phyloP scores from a whole-genome alignment of 768 basidiomycete genomes.

The Pleurotus tuber-regium region DNA sequence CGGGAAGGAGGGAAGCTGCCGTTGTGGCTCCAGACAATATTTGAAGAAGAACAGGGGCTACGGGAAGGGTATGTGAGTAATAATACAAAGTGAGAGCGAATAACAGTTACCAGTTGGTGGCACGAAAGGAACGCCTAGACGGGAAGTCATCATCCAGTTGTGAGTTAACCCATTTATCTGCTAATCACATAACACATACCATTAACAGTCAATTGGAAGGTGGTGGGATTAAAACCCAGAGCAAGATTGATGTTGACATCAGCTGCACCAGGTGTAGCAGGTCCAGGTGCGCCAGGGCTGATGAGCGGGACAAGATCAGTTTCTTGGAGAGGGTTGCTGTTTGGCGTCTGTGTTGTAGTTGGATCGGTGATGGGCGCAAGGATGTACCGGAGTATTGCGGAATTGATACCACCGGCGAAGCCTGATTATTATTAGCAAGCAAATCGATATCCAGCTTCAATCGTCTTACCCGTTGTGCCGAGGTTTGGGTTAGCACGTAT shows the following conservation, averaged over 20 bases:
- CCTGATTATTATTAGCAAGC: slow-evolving; percentile 5
- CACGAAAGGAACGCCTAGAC: slow-evolving; percentile 17
- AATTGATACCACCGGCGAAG: slow-evolving; percentile 33
- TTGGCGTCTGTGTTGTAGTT: slow-evolving; percentile 16
- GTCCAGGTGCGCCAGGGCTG: slow-evolving; percentile 29
- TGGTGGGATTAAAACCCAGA: slow-evolving; percentile 15
- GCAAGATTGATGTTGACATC: slow-evolving; percentile 31
- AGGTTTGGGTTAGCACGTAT: slow-evolving; percentile 28
- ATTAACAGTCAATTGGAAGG: slow-evolving; percentile 26
- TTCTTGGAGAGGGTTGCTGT: slow-evolving; percentile 25
- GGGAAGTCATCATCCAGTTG: too few relatives aligned
- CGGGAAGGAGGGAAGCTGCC: slow-evolving; percentile 33
- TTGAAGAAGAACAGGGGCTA: slow-evolving; percentile 14
- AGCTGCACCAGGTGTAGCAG: slow-evolving; percentile 31
- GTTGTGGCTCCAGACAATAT: slow-evolving; percentile 15
- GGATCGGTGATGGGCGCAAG: slow-evolving; percentile 31
- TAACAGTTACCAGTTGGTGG: slow-evolving; percentile 28
- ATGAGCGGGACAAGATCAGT: slow-evolving; percentile 25
- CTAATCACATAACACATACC: too few relatives aligned
- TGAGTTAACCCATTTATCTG: too few relatives aligned
- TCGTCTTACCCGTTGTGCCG: not conserved
- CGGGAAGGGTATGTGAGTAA: slow-evolving; percentile 27
- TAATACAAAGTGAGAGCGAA: slow-evolving; percentile 29
- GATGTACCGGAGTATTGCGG: slow-evolving; percentile 40
- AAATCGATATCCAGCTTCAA: slow-evolving; percentile 20